phyloP scores from a whole-genome alignment of 1,284 basidiomycete genomes.

The Papiliotrema laurentii region DNA sequence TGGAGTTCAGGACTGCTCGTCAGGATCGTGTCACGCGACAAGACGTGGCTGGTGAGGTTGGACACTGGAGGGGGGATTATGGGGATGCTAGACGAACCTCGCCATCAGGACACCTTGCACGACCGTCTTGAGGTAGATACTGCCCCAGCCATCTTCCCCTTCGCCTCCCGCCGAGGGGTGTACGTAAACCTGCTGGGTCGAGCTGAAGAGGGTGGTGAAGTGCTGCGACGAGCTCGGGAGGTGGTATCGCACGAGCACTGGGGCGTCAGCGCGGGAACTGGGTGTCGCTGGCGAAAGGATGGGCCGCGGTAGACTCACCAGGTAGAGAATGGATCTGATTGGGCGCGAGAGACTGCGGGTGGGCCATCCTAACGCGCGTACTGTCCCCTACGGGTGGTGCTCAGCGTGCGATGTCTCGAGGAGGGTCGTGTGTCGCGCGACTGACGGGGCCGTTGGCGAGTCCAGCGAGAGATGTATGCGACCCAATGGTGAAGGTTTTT shows the following conservation, averaged over 20 bases:
- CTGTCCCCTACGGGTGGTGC: not conserved
- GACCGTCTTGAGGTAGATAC: constrained; percentile 43
- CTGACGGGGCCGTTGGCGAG: no score
- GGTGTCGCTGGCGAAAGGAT: not conserved
- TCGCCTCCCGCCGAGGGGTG: constrained; percentile 29
- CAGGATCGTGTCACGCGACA: not conserved
- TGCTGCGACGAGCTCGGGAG: constrained; percentile 33
- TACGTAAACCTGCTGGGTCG: constrained; percentile 42
- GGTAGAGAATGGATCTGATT: constrained; percentile 42
- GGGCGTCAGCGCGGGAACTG: constrained; percentile 5
- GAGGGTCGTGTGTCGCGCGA: no score
- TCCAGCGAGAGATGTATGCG: no score
- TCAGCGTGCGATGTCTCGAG: not conserved
- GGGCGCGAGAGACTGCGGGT: constrained; percentile 21
- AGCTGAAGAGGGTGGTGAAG: constrained; percentile 33
- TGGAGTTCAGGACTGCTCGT: constrained; percentile 38
- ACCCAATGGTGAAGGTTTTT: no score
- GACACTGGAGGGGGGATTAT: not conserved
- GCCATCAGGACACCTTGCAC: constrained; percentile 40
- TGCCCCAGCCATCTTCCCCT: constrained; percentile 39
- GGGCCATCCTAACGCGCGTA: not conserved
- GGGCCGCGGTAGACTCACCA: constrained; percentile 22
- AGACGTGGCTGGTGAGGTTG: constrained; percentile 1
- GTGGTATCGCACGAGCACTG: constrained; percentile 42
- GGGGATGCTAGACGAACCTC: constrained; percentile 24